Base-by-base conservation (phyloP, 2,329 filamentous ascomycete species). In the Sphaerulina musiva region DNA sequence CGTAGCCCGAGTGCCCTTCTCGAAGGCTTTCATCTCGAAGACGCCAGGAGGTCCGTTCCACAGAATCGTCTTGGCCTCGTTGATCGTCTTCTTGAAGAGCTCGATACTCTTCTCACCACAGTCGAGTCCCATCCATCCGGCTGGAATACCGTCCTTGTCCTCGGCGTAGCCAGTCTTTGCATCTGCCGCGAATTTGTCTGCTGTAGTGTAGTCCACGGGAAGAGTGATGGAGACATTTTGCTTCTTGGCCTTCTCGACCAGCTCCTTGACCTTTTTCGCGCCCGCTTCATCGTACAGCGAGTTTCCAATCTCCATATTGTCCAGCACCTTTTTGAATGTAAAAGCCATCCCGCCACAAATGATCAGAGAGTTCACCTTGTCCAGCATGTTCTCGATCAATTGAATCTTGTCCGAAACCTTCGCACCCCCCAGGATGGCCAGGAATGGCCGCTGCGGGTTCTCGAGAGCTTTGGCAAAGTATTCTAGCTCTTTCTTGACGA, bases 381-480 rank as follows among this genome's bases (percentile, higher is more conserved):
- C 88, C 64, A 98, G 86, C 63, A 98, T 81, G 81, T 98, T 98
- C 78, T 98, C 91, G 71, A 98, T 97, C 67, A 98, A 82, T 80
- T 96, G 89, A 74, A 98, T 98, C 86, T 98, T 98, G 82, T 98
- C 93, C 43, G 89, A 95, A 65, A 98, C 90, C 83, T 98, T 98
- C 73, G 93, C 90, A 65, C 93, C 93, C 67, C 93, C 93, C 51
- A 98, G 87, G 71, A 98, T 98, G 72, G 93, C 95, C 51, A 98
- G 85, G 87, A 98, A 98, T 58, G 93, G 93, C 54, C 92, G 85
- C 78, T 95, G 81, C 59, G 93, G 93, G 66, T 81, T 84, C 79
- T 98, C 93, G 58, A 98, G 87, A 39, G 90, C 93, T 79, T 96
- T 83, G 62, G 93, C 93, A 72, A 98, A 98, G 85, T 98, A 98